Evolutionary conservation across 768 basidiomycete species (phyloP).

Genomic region (Russula dissimulans): DNA sequence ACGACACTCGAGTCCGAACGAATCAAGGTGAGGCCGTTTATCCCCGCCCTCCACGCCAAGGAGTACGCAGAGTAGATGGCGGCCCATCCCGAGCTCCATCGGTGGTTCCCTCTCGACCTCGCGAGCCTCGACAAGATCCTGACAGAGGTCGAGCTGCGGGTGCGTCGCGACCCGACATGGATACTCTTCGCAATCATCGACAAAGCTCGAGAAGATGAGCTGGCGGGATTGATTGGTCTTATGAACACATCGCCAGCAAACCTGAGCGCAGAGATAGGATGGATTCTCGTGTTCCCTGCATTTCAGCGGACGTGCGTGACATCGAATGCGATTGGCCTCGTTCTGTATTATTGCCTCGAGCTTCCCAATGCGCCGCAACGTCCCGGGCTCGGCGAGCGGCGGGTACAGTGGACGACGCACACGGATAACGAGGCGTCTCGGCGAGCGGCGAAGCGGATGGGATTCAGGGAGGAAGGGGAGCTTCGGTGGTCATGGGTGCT

Average conservation of each 20-base stretch:
- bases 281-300: constrained; percentile 8
- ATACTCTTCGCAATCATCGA: constrained; percentile 35
- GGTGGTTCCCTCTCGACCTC: constrained; percentile 28
- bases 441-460: constrained; percentile 35
- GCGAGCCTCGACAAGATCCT: constrained; percentile 21
- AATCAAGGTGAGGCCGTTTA: constrained; percentile 33
- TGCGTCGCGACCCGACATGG: constrained; percentile 18
- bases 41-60: constrained; percentile 29
- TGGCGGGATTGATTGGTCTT: constrained; percentile 33
- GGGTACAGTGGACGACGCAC: constrained; percentile 37
- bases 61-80: constrained; percentile 24
- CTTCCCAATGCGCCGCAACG: constrained; percentile 15
- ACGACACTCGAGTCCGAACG: constrained; percentile 29
- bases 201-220: constrained; percentile 26
- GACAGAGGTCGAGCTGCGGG: constrained; percentile 18
- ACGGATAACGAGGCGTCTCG: constrained; percentile 31
- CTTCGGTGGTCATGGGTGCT: constrained; percentile 34
- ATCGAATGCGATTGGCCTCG: constrained; percentile 28
- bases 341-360: constrained; percentile 34
- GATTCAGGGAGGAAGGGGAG: constrained; percentile 37
- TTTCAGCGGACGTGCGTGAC: constrained; percentile 14
- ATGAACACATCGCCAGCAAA: constrained; percentile 19
- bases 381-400: constrained; percentile 35
- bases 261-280: constrained; percentile 9
- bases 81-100: constrained; percentile 24